Base-by-base conservation (phyloP, 1,284 basidiomycete genomes). In the Trichosporon faecale region DNA sequence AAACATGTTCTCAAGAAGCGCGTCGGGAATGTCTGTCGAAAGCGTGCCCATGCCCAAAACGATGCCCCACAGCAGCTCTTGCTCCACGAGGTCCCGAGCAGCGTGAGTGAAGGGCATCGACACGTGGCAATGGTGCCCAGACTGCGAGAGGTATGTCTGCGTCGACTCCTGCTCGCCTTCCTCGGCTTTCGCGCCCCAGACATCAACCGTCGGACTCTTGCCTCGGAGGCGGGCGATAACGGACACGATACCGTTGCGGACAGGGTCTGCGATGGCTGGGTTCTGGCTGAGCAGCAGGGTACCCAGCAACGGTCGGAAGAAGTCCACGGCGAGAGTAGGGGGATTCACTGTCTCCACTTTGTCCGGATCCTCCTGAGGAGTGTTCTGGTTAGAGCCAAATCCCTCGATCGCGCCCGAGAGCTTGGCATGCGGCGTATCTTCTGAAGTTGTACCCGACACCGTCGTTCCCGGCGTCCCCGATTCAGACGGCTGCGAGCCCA, bases 291-390 rank as follows among this genome's bases (percentile, higher is more conserved):
- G 88, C 25, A 98, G 86, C 46, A 98, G 85, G 0, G 93, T 92
- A 65, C 93, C 95, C 21, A 98, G 87, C 66, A 98, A 90, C 5
- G 94, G 93, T 2, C 95, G 96, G 84, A 98, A 98, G 9, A 91
- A 89, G 76, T 91, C 89, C 4, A 94, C 91, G 65, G 90, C 88
- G 66, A 98, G 89, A 11, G 66, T 65, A 2, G 73, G 72, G 5
- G 69, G 40, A 7, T 70, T 63, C 16, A 65, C 67, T 8, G 18
- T n/a, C 29, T 69, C 67, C 5, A 25, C 37, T 12, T 49, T 16
- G 6, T 33, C 57, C 55, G 25, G 12, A 29, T 33, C 57, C 29
- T 61, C 57, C 57, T 33, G 27, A 23, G 27, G 9, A 11, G 27
- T 31, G 12, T 61, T 23, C 16, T 31, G 27, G 7, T 18, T 31